Evolutionary conservation across 306 rosid species (phyloP), one percentile per base, ranked within the genome.

Genomic region (Rosa chinensis): DNA sequence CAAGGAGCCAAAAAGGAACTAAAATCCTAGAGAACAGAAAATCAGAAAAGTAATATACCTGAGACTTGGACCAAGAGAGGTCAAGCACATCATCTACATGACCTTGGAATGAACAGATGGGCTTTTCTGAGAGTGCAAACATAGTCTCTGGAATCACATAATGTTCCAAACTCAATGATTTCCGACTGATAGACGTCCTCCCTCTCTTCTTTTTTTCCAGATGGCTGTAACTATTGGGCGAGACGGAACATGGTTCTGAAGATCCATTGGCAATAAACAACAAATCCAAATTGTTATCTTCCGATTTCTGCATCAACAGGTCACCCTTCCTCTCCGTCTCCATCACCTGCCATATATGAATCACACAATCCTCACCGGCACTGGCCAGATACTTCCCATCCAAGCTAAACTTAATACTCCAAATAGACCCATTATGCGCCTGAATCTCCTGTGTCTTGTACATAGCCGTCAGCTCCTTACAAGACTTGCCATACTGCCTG

Each of bases 31-130:
- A 9, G 72, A 67, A 18, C 8, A 17, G 42, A 78, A 83, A 61
- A 71, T 39, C 47, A 83, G 75, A 72, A 69, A 7, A 71, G 82
- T 77, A 82, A 84, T 89, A 83, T 82, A 96, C 99, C 99, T 96
- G 98, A 77, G 97, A 91, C 85, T 93, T 96, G 84, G 99, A 96
- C 99, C 99, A 96, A 4, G 99, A 96, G 40, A 96, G 96, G 68
- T 96, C 99, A 78, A 96, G 98, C 79, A 96, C 99, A 80, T 89
- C 99, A 85, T 90, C 75, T 1, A 74, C 81, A 86, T 96, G 99
- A 20, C 99, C 99, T 81, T 88, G 84, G 56, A 96, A 91, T 77
- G 99, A 93, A 87, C 88, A 96, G 72, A 85, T 4, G 43, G 99
- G 98, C 81, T 91, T 93, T 53, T 96, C 99, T n/a, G 96, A 79